Base-by-base conservation (phyloP, 768 basidiomycete genomes). In the Hemileccinum rubropunctum region DNA sequence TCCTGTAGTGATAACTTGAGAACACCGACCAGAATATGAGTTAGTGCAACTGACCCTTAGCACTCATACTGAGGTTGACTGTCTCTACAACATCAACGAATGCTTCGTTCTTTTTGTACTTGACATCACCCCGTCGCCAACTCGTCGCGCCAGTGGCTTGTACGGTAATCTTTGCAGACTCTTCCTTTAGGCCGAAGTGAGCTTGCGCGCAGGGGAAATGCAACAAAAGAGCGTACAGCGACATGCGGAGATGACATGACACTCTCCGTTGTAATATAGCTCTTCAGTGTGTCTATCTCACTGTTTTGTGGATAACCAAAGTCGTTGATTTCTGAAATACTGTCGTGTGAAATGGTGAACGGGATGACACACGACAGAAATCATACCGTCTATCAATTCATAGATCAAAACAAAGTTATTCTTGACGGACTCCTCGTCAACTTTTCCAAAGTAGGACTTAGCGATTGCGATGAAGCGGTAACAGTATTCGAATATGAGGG, bases 241-340 rank as follows among this genome's bases (percentile, higher is more conserved):
- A 88, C 90, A 53, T 87, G 81, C n/a, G 86, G 80, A 4, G 90
- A 78, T 4, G 86, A 89, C 53, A 95, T 86, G 37, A 98, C 84
- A 57, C 94, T 94, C 71, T 98, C 95, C 0, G 95, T 98, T 18
- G 97, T 99, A 56, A 99, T 98, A 67, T 97, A 98, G 50, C 88
- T 87, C 71, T 99, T 98, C 42, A 99, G 76, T 1, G 97, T 95
- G 66, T 99, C 97, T 41, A 90, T 92, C 69, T 99, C 97, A 55
- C 95, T 97, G 66, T 98, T 99, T 70, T 99, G 97, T 15, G 97
- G 97, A 71, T 95, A 99, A 45, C 97, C 97, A 70, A 98, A 98
- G 72, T 99, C 97, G 66, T 89, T 88, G 71, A 98, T 98, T 70
- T 99, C 97, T 88, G 51, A 17, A 65, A 14, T n/a, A 2, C 7